Conservation (phyloP, 2,329 filamentous ascomycete species). For the Cladophialophora carrionii region DNA sequence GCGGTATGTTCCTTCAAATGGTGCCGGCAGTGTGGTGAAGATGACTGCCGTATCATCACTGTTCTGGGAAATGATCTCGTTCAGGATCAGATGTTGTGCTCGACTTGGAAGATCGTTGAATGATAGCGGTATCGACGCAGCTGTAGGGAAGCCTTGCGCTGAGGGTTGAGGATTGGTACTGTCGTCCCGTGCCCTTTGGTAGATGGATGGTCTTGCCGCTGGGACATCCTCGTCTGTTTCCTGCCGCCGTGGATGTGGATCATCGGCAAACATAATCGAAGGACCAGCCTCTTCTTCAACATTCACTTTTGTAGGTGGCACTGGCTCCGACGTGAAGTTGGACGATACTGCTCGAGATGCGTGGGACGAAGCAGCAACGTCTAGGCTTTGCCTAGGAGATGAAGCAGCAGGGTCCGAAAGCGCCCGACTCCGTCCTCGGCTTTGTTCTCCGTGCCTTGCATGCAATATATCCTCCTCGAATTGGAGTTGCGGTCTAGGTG, state of each 20-base stretch:
- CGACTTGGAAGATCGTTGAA: constrained; percentile 86
- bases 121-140: constrained; percentile 68
- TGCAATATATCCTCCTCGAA: constrained; percentile 24
- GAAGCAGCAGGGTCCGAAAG: neutral
- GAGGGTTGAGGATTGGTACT: constrained; percentile 35
- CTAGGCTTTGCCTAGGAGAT: constrained; percentile 16
- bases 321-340: constrained; percentile 72
- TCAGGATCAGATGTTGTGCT: constrained; percentile 83
- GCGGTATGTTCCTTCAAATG: constrained; percentile 72
- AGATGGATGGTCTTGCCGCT: constrained; percentile 45
- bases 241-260: constrained; percentile 43
- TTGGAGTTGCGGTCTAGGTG: constrained; percentile 16
- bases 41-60: constrained; percentile 74
- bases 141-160: constrained; percentile 57
- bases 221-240: constrained; percentile 35
- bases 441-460: neutral
- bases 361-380: constrained; percentile 8
- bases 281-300: constrained; percentile 66
- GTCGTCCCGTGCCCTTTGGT: constrained; percentile 39
- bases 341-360: constrained; percentile 52
- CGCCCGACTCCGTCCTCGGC: constrained; percentile 14
- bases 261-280: constrained; percentile 73
- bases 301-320: constrained; percentile 70
- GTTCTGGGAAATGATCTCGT: constrained; percentile 75
- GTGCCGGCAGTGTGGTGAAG: constrained; percentile 81